Conservation (phyloP, 306 rosid species). For the Vigna angularis region DNA sequence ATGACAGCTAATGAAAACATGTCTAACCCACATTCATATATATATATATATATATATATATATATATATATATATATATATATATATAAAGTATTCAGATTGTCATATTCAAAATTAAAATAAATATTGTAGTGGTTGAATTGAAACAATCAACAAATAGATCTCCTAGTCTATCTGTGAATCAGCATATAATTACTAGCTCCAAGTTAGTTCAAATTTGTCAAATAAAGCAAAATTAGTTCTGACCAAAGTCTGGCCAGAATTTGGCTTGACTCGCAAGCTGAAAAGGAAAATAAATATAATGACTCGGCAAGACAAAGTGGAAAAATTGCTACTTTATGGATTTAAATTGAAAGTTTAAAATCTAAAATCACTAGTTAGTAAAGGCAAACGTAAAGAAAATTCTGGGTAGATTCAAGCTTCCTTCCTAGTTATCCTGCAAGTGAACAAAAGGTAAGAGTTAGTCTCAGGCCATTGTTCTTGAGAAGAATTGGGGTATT, state of each 20-base stretch:
- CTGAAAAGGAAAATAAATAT: constrained; percentile 35
- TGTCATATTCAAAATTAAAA: constrained; percentile 6
- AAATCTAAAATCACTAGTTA: constrained; percentile 32
- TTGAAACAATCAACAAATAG: constrained; percentile 24
- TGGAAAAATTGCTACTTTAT: neutral
- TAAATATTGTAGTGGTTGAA: constrained; percentile 24
- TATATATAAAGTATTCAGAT: neutral
- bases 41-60: neutral
- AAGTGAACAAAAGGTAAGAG: constrained; percentile 35
- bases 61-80: no score
- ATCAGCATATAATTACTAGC: constrained; percentile 31
- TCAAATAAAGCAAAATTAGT: constrained; percentile 44
- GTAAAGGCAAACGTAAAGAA: constrained; percentile 47
- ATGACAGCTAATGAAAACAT: neutral
- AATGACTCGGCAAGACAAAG: neutral
- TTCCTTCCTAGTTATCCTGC: constrained; percentile 93
- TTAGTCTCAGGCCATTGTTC: constrained; percentile 25
- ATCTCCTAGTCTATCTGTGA: constrained; percentile 42
- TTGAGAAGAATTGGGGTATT: neutral
- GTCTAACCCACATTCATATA: neutral
- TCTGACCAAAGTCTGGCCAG: constrained; percentile 35
- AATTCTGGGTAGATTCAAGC: constrained; percentile 59
- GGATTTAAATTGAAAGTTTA: neutral
- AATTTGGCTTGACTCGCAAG: constrained; percentile 44
- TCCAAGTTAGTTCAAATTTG: constrained; percentile 21